Evolutionary conservation across 1,284 basidiomycete genomes (phyloP).

Genomic region (Pseudozyma tsukubaensis): DNA sequence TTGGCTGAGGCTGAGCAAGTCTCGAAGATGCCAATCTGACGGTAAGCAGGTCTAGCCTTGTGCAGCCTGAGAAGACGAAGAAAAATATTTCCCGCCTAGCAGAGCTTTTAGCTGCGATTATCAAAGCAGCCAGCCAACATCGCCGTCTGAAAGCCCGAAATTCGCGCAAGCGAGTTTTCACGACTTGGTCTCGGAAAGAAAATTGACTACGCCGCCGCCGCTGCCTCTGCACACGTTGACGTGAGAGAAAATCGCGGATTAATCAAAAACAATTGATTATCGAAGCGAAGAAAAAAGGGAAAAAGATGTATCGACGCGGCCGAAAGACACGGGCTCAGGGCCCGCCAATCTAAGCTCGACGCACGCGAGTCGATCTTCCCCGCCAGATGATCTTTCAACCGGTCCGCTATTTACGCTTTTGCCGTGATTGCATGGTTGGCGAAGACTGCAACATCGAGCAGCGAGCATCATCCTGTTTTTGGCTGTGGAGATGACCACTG

Average conservation of each 20-base stretch:
- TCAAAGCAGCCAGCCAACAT: constrained; percentile 18
- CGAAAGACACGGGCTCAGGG: constrained; percentile 1
- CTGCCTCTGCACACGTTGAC: too few species aligned
- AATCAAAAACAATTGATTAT: too few species aligned
- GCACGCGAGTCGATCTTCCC: constrained; percentile 13
- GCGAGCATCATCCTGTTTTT: too few species aligned
- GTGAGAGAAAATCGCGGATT: too few species aligned
- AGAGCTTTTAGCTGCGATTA: constrained; percentile 9
- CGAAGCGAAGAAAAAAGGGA: constrained; percentile 7
- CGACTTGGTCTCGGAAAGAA: too few species aligned
- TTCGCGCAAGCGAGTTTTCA: constrained; percentile 27
- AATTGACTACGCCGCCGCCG: too few species aligned
- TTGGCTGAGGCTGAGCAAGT: too few species aligned
- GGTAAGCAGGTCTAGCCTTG: constrained; percentile 3
- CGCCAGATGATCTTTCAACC: constrained; percentile 2
- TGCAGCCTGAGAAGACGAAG: background rate
- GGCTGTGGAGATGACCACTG: too few species aligned
- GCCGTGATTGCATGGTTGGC: too few species aligned
- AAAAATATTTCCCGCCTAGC: background rate
- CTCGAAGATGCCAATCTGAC: background rate
- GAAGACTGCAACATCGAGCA: too few species aligned
- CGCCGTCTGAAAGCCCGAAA: constrained; percentile 15
- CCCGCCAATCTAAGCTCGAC: constrained; percentile 32
- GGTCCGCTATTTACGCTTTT: constrained; percentile 8
- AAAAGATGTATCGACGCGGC: constrained; percentile 3